A percentile compares a stretch with the other conserved stretches of the same genome.
Conservation (phyloP, 306 rosid genomes). For the Rosa multiflora region DNA sequence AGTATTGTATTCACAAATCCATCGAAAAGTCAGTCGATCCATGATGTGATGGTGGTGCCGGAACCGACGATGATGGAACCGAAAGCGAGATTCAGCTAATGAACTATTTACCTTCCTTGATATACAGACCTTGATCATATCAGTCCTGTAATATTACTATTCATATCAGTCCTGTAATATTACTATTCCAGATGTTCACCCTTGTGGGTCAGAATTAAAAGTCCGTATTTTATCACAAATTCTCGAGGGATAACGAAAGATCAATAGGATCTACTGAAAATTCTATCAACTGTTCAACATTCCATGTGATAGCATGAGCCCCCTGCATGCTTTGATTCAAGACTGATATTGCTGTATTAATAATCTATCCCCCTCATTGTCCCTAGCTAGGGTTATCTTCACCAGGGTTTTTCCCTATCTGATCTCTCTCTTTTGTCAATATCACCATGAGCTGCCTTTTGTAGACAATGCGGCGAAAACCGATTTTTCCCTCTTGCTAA, state of each 20-base stretch:
- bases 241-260: not conserved
- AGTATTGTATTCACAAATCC: not conserved
- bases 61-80: not conserved
- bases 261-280: not conserved
- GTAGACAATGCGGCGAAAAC: not conserved
- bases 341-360: slow-evolving; percentile 1
- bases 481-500: not conserved
- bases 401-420: not conserved
- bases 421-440: not conserved
- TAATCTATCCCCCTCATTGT: slow-evolving; percentile 31
- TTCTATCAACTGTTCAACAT: slow-evolving; percentile 20
- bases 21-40: not conserved
- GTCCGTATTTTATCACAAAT: not conserved
- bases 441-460: not conserved
- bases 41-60: not conserved
- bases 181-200: not conserved
- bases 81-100: not conserved
- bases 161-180: too few relatives aligned
- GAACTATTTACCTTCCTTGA: not conserved
- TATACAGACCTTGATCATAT: not conserved
- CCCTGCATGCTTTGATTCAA: slow-evolving; percentile 7
- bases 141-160: not conserved
- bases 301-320: slow-evolving; percentile 36
- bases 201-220: not conserved
- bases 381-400: not conserved